These are phyloP conservation scores for Xylariaceae sp. DNA, from an alignment of 2,329 filamentous ascomycete genomes.

Conservation along the genomic window DNA sequence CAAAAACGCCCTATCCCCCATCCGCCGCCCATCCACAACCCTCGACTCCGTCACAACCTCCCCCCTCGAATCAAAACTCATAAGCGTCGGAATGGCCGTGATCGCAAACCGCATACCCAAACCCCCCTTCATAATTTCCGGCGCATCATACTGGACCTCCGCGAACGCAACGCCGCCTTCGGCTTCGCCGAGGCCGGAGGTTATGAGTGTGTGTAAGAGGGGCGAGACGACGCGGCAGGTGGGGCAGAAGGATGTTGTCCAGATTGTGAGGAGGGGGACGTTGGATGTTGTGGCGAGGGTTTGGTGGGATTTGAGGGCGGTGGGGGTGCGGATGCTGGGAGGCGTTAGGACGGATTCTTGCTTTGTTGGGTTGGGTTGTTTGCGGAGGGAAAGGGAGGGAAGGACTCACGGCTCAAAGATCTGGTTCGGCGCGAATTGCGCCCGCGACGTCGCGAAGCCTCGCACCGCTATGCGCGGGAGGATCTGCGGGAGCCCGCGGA, in stretches of 20 bases:
- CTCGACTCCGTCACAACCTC: conserved; percentile 47
- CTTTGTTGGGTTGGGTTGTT: not conserved
- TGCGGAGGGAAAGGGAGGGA: not conserved
- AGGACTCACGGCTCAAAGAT: conserved; percentile 37
- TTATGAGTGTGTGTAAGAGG: conserved; percentile 44
- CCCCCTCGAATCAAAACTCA: conserved; percentile 53
- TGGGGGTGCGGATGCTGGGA: conserved; percentile 47
- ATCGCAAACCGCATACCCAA: conserved; percentile 54
- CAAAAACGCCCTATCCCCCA: conserved; percentile 47
- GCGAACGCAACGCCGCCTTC: conserved; percentile 53
- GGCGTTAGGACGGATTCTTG: not conserved
- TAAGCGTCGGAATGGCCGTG: conserved; percentile 51
- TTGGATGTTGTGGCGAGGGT: conserved; percentile 50
- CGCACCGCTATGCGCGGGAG: not conserved
- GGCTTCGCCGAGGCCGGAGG: conserved; percentile 47
- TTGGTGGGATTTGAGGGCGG: conserved; percentile 52
- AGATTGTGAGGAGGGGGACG: conserved; percentile 54
- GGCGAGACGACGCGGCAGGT: conserved; percentile 49
- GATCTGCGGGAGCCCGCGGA: conserved; percentile 6
- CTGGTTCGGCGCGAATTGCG: conserved; percentile 33
- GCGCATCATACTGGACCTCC: conserved; percentile 52
- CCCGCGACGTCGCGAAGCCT: conserved; percentile 30
- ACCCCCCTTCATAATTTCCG: conserved; percentile 47
- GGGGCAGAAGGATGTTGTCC: conserved; percentile 55
- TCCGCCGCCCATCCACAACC: conserved; percentile 43